Evolutionary conservation across 208 protist species (phyloP), one percentile per base, ranked within the genome.

Genomic region (Angomonas ambiguus): DNA sequence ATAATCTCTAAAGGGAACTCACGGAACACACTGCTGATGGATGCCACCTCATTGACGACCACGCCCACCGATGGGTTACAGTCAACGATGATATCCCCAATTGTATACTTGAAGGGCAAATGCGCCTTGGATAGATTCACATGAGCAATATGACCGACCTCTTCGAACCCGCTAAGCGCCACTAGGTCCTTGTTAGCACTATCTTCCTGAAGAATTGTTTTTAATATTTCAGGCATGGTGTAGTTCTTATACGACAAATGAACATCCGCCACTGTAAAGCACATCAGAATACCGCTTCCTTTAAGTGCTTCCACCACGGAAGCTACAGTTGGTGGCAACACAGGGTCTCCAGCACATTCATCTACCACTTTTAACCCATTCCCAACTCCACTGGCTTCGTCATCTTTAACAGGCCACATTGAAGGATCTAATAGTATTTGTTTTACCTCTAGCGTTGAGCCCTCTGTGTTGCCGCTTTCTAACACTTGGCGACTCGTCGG

Each of bases 1-100:
- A 99, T 87, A 35, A 99, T 75, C 71, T 99, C 96, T 89, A 99
- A 98, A 35, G 95, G 73, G 63, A 99, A 98, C 67, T 97, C 96
- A 55, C 98, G 91, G 72, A 97, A 99, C 6, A 94, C 86, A 64
- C 84, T 98, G 49, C 91, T 84, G 58, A 99, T 99, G 51, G 69
- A 83, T 57, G 91, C 93, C 10, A 96, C 69, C 78, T 99, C 99
- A 71, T 99, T 99, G 27, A 99, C 96, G 20, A 99, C 97, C 1
- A 98, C 97, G 49, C 75, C 71, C 2, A 99, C 78, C 4, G 72
- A 82, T 0, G 89, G 80, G 69, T 97, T 97, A 79, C 98, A 98
- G 72, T 98, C 95, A 1, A 99, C 57, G 27, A 99, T 88, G 6
- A 98, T 91, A 56, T 98, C 83, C 0, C 96, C 97, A 73, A 99